phyloP scores from a whole-genome alignment of 139 green algal genomes.

The Ettlia oleoabundans region DNA sequence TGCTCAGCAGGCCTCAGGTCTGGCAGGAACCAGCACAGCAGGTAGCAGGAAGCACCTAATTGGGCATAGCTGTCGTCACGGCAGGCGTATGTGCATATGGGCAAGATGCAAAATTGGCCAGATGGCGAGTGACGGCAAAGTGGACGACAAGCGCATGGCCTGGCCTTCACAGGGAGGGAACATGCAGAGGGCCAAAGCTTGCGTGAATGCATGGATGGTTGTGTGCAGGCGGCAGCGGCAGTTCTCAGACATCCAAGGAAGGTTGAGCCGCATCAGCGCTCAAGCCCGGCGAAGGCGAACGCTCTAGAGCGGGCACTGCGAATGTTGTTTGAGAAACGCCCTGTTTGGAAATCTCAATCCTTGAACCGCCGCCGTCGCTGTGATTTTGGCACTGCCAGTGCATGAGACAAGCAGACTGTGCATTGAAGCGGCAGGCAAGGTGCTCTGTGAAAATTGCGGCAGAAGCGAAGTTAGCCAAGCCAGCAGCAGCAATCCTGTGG shows the following conservation, averaged over 20 bases:
- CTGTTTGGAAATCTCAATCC: constrained; percentile 61
- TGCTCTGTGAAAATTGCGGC: too few relatives aligned
- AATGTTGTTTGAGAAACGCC: constrained; percentile 78
- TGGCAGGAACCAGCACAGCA: too few relatives aligned
- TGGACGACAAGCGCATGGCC: background rate
- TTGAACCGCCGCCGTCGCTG: background rate
- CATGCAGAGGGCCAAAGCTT: too few relatives aligned
- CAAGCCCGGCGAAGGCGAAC: constrained; percentile 74
- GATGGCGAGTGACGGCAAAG: too few relatives aligned
- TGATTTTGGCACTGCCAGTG: background rate
- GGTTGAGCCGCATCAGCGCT: constrained; percentile 75
- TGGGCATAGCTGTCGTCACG: background rate
- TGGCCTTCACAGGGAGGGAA: too few relatives aligned
- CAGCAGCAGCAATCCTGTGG: background rate
- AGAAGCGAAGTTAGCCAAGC: too few relatives aligned
- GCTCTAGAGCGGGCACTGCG: constrained; percentile 81
- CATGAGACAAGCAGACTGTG: background rate
- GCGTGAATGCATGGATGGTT: too few relatives aligned
- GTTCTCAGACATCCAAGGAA: constrained; percentile 83
- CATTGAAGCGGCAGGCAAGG: too few relatives aligned
- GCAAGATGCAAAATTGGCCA: too few relatives aligned
- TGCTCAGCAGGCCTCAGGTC: background rate
- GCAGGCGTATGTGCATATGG: background rate
- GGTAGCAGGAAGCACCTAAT: background rate
- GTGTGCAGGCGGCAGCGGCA: too few relatives aligned